Evolutionary conservation across 192 early-diverging fungal genomes (phyloP).

Genomic region (Podila epigama): DNA sequence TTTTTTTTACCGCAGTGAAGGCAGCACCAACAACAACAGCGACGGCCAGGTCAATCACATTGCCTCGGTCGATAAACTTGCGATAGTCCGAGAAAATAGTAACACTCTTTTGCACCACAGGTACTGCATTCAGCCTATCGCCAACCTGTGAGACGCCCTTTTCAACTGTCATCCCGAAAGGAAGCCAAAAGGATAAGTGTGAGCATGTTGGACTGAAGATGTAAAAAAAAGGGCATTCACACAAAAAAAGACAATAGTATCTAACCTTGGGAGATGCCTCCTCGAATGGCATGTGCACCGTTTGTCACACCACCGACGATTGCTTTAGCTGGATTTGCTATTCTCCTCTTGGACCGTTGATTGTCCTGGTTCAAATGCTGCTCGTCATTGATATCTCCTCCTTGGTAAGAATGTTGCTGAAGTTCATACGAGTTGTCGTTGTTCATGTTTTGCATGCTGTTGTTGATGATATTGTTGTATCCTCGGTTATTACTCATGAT

Average conservation of each 20-base stretch:
- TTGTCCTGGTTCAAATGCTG: not conserved
- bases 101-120: constrained; percentile 46
- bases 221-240: not conserved
- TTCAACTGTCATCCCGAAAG: constrained; percentile 8
- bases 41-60: constrained; percentile 70
- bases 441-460: not conserved
- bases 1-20: constrained; percentile 47
- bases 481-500: constrained; percentile 16
- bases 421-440: not conserved
- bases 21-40: constrained; percentile 67
- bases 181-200: not conserved
- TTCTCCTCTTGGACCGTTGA: constrained; percentile 15
- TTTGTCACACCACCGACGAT: constrained; percentile 7
- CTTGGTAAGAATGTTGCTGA: not conserved
- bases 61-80: constrained; percentile 60
- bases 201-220: not conserved
- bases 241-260: not conserved
- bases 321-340: constrained; percentile 13
- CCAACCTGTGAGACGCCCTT: constrained; percentile 24
- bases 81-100: constrained; percentile 60
- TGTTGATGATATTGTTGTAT: constrained; percentile 11
- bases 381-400: not conserved
- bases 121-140: not conserved
- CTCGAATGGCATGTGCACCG: constrained; percentile 9
- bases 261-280: constrained; percentile 13